Base-by-base conservation (phyloP, 805 yeast species). In the Candida alai region DNA sequence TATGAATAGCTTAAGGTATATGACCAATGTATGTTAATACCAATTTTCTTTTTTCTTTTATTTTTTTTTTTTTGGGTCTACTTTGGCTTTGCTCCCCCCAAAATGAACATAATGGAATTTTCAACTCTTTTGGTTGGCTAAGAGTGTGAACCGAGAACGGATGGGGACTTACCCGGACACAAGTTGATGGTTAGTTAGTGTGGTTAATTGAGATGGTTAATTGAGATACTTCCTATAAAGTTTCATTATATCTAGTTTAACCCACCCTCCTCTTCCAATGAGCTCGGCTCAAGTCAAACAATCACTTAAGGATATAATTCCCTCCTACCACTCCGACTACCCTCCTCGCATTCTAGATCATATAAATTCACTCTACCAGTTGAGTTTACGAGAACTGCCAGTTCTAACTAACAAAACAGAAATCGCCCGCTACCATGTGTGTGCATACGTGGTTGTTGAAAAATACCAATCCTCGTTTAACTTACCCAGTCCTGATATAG, bases 381-480 rank as follows among this genome's bases (percentile, higher is more conserved):
- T 71, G 1, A 69, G 81, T 14, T 62, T 81, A n/a, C 74, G 65
- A 36, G 67, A 70, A 42, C 64, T 65, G 28, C 72, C 73, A 39
- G 52, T 58, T 2, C 52, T 82, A 15, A 68, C 74, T 10, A 67
- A 68, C 17, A 66, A 66, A 24, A 74, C 76, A 33, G 89, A 83
- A 42, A 60, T 73, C 2, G 87, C 86, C 2, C 61, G 90, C 35
- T 70, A 69, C 36, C 89, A 83, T 51, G 52, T 84, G 9, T 78
- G 87, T 52, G 83, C 87, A 4, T 74, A 61, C 41, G 51, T 81
- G 16, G 80, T 84, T 0, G 71, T 73, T 10, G 78, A 76, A 37
- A 65, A 66, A 41, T 66, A 73, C 27, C 58, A 60, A 9, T 56
- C 60, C 8, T 56, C 56, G 22, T 58, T 73, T 27, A 54, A 65